Base-by-base conservation (phyloP, 495 filamentous ascomycete species). In the Acidiella bohemica region DNA sequence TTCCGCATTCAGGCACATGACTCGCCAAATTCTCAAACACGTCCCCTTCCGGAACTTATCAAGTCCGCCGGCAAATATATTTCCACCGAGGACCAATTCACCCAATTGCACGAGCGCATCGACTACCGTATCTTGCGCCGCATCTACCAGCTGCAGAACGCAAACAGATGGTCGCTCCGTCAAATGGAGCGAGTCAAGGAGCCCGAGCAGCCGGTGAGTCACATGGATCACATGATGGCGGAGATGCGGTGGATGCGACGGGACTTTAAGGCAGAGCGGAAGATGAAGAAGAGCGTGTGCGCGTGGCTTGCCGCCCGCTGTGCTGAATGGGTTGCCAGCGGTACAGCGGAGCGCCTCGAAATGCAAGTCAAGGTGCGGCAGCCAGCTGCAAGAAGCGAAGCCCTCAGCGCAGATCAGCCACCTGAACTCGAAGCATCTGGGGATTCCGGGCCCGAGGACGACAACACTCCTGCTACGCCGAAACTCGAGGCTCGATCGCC, bases 231-330 rank as follows among this genome's bases (percentile, higher is more conserved):
- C 30, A 58, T 96, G 28, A 62, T 96, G 7, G 70, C 84, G 47
- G 84, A 97, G 60, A 81, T 87, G 73, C 93, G 84, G 59, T 95
- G 90, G 92, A 84, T 97, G 76, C 73, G 84, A 26, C 93, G 84
- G 2, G 90, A 97, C 63, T 96, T 96, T 52, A 70, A 80, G 22
- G 83, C 93, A 61, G 90, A 97, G 58, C 64, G 83, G 20, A 93
- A 92, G 56, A 94, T 84, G 84, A 95, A 95, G 58, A 75, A 77
- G 44, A 75, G 81, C 34, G 71, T 79, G 28, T 85, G 86, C 2
- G 74, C 73, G 37, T 78, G 76, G 36, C 67, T 86, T 30, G 86
- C 85, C 3, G 64, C 77, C 41, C 76, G 75, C 54, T 95, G 87
- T 60, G 80, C 80, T 1, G 78, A 85, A 50, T 95, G 79, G 70